Conservation (phyloP, 116 monocot species). For the Dioscorea cayenensis region DNA sequence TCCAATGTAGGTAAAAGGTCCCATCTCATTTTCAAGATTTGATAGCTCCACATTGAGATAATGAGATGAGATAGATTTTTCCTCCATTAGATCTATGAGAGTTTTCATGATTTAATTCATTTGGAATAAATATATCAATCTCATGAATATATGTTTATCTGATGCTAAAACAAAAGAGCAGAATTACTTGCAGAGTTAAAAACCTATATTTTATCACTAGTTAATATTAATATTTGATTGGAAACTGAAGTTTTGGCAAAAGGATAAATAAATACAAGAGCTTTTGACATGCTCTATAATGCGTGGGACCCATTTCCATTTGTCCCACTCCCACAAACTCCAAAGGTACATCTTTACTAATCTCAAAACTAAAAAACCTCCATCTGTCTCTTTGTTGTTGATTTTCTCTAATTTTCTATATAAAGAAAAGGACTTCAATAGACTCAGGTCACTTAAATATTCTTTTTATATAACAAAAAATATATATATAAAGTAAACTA, state of each 20-base stretch:
- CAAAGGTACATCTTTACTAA: neutral
- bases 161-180: neutral
- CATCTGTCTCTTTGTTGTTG: neutral
- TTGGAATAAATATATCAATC: too few species aligned
- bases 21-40: too few species aligned
- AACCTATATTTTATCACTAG: neutral
- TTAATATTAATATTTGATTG: neutral
- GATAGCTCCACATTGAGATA: too few species aligned
- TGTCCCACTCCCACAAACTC: neutral
- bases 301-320: neutral
- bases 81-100: too few species aligned
- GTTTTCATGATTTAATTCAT: too few species aligned
- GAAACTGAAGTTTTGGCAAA: neutral
- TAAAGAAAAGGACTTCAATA: neutral
- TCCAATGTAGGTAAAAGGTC: too few species aligned
- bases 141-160: too few species aligned
- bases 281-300: neutral
- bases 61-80: too few species aligned
- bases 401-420: neutral
- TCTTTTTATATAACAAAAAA: neutral
- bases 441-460: neutral
- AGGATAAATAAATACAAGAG: neutral
- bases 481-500: neutral
- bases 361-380: neutral
- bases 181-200: neutral